Percentiles rank a stretch among this genome's conserved stretches.
Evolutionary conservation across 208 protist genomes (phyloP).

Genomic region (Sergeia podlipaevii): DNA sequence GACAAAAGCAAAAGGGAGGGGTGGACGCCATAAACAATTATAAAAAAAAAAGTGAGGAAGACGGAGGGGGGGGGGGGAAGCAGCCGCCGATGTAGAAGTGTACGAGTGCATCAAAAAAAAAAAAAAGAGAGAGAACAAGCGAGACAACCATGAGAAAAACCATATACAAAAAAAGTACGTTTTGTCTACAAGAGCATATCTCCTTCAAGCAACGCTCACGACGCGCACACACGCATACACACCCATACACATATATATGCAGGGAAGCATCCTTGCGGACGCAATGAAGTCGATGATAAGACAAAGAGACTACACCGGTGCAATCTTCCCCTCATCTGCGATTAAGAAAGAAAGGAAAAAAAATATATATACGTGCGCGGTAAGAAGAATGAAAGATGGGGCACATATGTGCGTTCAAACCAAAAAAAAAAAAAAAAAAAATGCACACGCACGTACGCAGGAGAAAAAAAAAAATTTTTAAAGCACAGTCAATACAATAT

Average conservation of each 20-base stretch:
- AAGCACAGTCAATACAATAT: not conserved
- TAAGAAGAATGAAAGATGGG: not conserved
- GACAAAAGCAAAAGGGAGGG: not conserved
- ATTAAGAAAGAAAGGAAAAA: not conserved
- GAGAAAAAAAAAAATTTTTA: not conserved
- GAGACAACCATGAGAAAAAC: not conserved
- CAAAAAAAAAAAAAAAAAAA: slow-evolving; percentile 4
- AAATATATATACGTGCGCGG: not conserved
- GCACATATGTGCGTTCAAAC: too few relatives aligned
- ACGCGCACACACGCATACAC: too few relatives aligned
- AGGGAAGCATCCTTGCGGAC: too few relatives aligned
- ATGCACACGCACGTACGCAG: not conserved
- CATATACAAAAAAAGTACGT: not conserved
- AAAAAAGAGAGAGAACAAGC: not conserved
- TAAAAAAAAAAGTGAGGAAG: slow-evolving; percentile 1
- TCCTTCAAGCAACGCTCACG: too few relatives aligned
- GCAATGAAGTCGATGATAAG: too few relatives aligned
- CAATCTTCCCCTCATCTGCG: too few relatives aligned
- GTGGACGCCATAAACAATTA: too few relatives aligned
- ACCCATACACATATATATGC: too few relatives aligned
- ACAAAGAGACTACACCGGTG: too few relatives aligned
- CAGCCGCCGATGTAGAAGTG: not conserved
- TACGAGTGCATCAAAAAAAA: not conserved
- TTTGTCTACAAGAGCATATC: too few relatives aligned
- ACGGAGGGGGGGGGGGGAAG: not conserved